Base-by-base conservation (phyloP, 768 basidiomycete genomes). In the Hirschioporus abietinus region DNA sequence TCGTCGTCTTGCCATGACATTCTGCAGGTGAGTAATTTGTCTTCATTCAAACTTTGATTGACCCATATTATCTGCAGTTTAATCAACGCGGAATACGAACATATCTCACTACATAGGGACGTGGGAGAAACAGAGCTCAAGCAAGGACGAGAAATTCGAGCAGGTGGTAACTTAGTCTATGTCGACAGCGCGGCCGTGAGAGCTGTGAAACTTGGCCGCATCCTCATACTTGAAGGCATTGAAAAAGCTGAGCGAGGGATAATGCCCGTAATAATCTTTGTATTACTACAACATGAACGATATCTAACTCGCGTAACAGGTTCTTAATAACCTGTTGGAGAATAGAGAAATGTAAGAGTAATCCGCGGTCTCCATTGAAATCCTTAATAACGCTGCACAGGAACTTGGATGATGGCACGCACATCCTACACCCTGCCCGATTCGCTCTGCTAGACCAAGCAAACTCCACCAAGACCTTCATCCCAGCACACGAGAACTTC, bases 231-330 rank as follows among this genome's bases (percentile, higher is more conserved):
- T 61, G 88, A 90, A 71, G 88, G 88, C 23, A 85, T 89, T 72
- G 88, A 90, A 73, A 89, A 88, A 74, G 88, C 88, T 7, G 88
- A 89, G 70, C 81, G 88, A 25, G 88, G 88, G 30, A 90, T 89
- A 27, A 88, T 88, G 87, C 88, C 88, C 18, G 86, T 87, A 72
- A 34, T 83, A 76, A 1, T 63, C 25, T 20, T 12, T 25, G 12
- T 17, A 24, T 7, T 3, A 23, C 26, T 59, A 12, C 12, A 1
- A 15, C 20, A 15, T 6, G 30, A 61, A 2, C 20, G 3, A 5
- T 61, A 18, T 2, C 60, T 25, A 9, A 35, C 58, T 12, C 12
- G 30, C 0, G 24, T 5, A 20, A 9, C 58, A 75, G 76, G 67
- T 89, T 18, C 78, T 90, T 6, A 89, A 89, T 70, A 90, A 89